phyloP scores from a whole-genome alignment of 2,329 filamentous ascomycete species.

The Helminthosporium solani region DNA sequence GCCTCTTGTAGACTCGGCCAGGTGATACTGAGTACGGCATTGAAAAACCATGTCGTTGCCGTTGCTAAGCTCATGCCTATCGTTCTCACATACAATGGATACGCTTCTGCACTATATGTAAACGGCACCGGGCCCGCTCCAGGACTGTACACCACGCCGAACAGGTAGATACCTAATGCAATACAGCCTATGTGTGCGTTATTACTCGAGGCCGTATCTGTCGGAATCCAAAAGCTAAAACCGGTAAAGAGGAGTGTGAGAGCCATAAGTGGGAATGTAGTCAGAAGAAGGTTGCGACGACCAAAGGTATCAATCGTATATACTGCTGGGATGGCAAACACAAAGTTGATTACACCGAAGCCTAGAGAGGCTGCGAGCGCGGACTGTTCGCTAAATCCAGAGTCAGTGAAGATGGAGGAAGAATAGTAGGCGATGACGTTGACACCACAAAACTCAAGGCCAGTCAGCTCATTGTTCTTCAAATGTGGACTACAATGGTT shows the following conservation, averaged over 20 bases:
- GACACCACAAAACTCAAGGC: slow-evolving; percentile 23
- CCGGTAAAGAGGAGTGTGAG: slow-evolving; percentile 27
- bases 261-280: slow-evolving; percentile 30
- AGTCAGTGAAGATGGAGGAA: slow-evolving; percentile 62
- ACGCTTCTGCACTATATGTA: slow-evolving; percentile 43
- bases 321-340: slow-evolving; percentile 27
- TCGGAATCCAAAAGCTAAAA: slow-evolving; percentile 24
- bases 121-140: slow-evolving; percentile 16
- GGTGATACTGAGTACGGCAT: slow-evolving; percentile 52
- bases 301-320: slow-evolving; percentile 34
- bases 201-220: background rate
- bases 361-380: slow-evolving; percentile 30
- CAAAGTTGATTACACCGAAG: slow-evolving; percentile 28
- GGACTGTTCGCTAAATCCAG: slow-evolving; percentile 21
- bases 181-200: slow-evolving; percentile 26
- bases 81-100: slow-evolving; percentile 45
- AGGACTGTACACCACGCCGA: slow-evolving; percentile 41
- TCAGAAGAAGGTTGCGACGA: slow-evolving; percentile 25
- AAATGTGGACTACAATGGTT: too few relatives aligned
- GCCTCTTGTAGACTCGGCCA: slow-evolving; percentile 51
- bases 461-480: background rate
- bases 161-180: slow-evolving; percentile 43
- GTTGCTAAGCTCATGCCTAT: slow-evolving; percentile 41
- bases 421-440: slow-evolving; percentile 35
- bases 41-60: slow-evolving; percentile 58